Percentiles rank a stretch among this genome's conserved stretches.
Conservation (phyloP, 2,329 filamentous ascomycete species). For the Aspergillus pseudonomiae region DNA sequence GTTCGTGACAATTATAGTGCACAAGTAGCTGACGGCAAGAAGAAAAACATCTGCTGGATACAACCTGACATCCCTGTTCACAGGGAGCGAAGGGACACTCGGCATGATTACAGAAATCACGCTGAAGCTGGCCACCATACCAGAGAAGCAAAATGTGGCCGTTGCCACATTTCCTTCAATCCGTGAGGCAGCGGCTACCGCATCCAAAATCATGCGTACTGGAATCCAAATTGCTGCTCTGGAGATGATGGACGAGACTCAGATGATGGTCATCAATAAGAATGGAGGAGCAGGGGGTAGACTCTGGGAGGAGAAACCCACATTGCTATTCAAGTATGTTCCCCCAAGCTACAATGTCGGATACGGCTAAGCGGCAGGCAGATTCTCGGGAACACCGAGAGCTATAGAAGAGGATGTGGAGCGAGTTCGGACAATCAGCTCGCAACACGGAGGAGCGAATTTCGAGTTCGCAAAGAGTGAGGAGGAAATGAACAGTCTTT, state of each 20-base stretch:
- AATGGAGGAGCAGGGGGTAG: conserved; percentile 58
- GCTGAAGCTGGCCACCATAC: conserved; percentile 65
- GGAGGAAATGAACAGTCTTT: conserved; percentile 55
- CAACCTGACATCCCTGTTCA: conserved; percentile 66
- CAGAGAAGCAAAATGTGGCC: conserved; percentile 63
- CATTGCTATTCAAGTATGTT: conserved; percentile 44
- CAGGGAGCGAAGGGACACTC: conserved; percentile 69
- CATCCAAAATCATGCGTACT: conserved; percentile 62
- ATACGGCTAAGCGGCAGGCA: neutral
- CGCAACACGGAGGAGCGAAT: conserved; percentile 34
- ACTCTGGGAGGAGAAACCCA: conserved; percentile 36
- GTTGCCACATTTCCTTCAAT: conserved; percentile 61
- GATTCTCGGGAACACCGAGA: conserved; percentile 69
- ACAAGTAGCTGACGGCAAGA: conserved; percentile 34
- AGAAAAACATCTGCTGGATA: conserved; percentile 70
- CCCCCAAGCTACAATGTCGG: neutral
- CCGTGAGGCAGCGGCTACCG: conserved; percentile 62
- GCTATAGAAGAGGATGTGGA: conserved; percentile 73
- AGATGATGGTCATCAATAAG: conserved; percentile 66
- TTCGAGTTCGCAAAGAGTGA: conserved; percentile 56
- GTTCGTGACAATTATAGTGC: neutral
- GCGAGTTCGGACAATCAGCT: conserved; percentile 64
- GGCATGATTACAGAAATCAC: conserved; percentile 71
- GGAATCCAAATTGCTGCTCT: conserved; percentile 64
- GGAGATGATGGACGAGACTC: conserved; percentile 62